Evolutionary conservation across 75 land plant species (phyloP), one percentile per base, ranked within the genome.

Genomic region (Pinus albicaulis): DNA sequence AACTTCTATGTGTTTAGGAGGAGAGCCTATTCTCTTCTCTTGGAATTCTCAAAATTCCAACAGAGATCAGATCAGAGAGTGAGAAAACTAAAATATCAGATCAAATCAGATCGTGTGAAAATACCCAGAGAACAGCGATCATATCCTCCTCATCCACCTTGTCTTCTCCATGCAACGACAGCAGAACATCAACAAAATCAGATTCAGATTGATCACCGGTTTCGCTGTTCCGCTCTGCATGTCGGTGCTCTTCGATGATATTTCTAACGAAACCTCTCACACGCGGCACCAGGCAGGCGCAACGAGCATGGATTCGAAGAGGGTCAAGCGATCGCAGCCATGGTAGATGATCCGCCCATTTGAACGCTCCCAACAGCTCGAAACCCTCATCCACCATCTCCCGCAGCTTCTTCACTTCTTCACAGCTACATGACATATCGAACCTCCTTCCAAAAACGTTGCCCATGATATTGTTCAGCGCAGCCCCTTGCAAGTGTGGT

Each of bases 381-480:
- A 89, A 92, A 2, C 94, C 92, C 74, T 92, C 94, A 1, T 81
- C 56, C 25, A 92, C 90, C 89, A 92, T 85, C 20, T 64, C 84
- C 22, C 72, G 34, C 56, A 92, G 64, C 80, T 81, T 69, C 34
- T 12, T 55, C 0, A 73, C 85, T 59, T 86, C 89, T 3, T 53
- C 20, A 31, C 31, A 31, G 2, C 2, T 31, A 44, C 48, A 44
- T 56, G 25, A 75, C 10, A 83, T 80, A 14, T 56, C 81, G 69
- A 78, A 79, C 13, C 85, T 57, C 74, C 70, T 74, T 1, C 94
- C 94, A 71, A 86, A 86, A 6, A 91, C 92, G 36, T 82, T 81
- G 7, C 85, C 79, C 92, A 86, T 88, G 25, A 92, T 90, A 73
- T 83, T 92, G 44, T 88, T 92, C 12, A 92, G 71, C 22, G 95